Evolutionary conservation across 805 yeast genomes (phyloP), one percentile per base, ranked within the genome.

Genomic region (Schizosaccharomyces cryophilus): DNA sequence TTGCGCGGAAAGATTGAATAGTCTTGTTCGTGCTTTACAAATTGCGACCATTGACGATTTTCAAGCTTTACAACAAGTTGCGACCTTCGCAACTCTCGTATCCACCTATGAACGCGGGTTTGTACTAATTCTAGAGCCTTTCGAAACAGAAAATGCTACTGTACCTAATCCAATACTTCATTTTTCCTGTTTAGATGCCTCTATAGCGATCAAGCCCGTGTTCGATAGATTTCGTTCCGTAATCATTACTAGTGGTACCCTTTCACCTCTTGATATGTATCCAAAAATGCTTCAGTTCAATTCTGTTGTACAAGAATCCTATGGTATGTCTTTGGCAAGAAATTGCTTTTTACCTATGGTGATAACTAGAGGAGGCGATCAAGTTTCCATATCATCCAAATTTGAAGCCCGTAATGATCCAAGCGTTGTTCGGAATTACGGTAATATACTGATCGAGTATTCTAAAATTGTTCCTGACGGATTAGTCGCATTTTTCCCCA

Each of bases 391-490:
- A 17, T 85, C 95, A 1, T 90, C 98, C 0, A 79, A 96, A 68
- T 93, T 93, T 71, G 96, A 93, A 72, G 93, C 93, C 64, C 78
- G 99, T 71, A 93, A 93, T 69, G 98, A 93, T 71, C 98, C 98
- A 4, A 86, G 95, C 67, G 95, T 93, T 61, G 97, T 93, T 42
- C 80, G 99, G 70, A 93, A 93, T 71, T 93, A 93, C 70, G 99
- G 99, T 3, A 86, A 94, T 2, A 75, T 93, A 67, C 73, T 93
- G 62, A 84, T 93, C 59, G 97, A 93, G 71, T 90, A 88, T 70
- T 80, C 97, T 15, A 93, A 93, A 67, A 84, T 87, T 61, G 90
- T 96, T 0, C 99, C 99, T 0, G 99, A 93, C 73, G 99, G 99
- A 3, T 75, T 93, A 78, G 98, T 93, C 59, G 96, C 93, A 48